Conservation (phyloP, 257 asterid genomes). For the Paraleonurus japonicus region DNA sequence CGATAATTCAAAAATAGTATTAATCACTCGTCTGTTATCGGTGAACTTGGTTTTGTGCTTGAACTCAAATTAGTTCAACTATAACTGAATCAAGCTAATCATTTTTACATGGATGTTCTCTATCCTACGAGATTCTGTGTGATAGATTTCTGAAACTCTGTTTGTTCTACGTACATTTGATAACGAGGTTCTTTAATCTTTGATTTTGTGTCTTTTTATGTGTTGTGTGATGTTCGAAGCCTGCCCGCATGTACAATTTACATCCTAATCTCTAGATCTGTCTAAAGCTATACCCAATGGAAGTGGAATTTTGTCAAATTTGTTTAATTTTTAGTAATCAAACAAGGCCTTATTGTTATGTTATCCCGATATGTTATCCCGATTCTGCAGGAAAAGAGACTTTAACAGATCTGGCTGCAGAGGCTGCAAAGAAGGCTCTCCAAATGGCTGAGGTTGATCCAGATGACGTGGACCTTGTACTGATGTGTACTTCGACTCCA, state of each 20-base stretch:
- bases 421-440: slow-evolving; percentile 86
- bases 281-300: neutral
- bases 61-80: neutral
- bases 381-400: slow-evolving; percentile 54
- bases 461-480: slow-evolving; percentile 68
- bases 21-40: neutral
- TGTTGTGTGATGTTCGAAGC: neutral
- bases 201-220: neutral
- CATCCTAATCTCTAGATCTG: neutral
- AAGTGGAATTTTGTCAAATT: neutral
- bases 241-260: neutral
- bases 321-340: neutral
- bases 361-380: slow-evolving; percentile 12
- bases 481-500: slow-evolving; percentile 86
- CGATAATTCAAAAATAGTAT: neutral
- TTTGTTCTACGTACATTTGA: neutral
- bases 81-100: too few species aligned
- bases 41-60: neutral
- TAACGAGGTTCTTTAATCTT: neutral
- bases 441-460: slow-evolving; percentile 87
- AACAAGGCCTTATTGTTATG: slow-evolving; percentile 17
- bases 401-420: slow-evolving; percentile 60
- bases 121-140: neutral
- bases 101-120: too few species aligned
- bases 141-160: neutral